Evolutionary conservation across 2,329 filamentous ascomycete genomes (phyloP).

Genomic region (Plenodomus lindquistii): DNA sequence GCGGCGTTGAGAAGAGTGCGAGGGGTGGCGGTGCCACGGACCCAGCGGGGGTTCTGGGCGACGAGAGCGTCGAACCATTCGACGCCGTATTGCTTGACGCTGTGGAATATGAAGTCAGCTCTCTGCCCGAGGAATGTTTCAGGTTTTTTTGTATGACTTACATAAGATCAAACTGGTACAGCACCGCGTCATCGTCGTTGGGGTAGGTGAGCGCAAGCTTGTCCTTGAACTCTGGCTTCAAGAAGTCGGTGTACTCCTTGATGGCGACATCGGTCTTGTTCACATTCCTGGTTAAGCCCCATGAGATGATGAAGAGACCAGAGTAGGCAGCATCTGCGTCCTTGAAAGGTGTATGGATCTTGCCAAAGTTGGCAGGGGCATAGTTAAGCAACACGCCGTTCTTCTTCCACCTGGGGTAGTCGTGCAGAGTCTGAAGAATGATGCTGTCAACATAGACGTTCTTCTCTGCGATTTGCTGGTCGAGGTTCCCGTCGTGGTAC

Average conservation of each 20-base stretch:
- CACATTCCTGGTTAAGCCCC: slow-evolving; percentile 45
- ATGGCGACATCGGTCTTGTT: slow-evolving; percentile 38
- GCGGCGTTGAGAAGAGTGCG: slow-evolving; percentile 36
- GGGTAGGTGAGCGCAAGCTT: slow-evolving; percentile 53
- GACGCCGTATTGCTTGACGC: slow-evolving; percentile 46
- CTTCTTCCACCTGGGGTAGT: slow-evolving; percentile 57
- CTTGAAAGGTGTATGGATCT: slow-evolving; percentile 49
- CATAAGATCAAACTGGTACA: slow-evolving; percentile 56
- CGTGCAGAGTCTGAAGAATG: slow-evolving; percentile 56
- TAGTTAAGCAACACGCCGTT: slow-evolving; percentile 56
- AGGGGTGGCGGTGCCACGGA: slow-evolving; percentile 56
- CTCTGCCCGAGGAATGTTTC: too few species aligned
- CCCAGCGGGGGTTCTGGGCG: slow-evolving; percentile 57
- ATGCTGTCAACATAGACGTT: slow-evolving; percentile 49
- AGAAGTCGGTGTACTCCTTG: slow-evolving; percentile 49
- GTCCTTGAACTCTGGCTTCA: slow-evolving; percentile 55
- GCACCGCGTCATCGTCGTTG: slow-evolving; percentile 61
- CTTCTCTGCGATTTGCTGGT: slow-evolving; percentile 49
- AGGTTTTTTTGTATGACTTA: slow-evolving; percentile 5
- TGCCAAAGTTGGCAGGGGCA: slow-evolving; percentile 52
- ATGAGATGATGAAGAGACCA: slow-evolving; percentile 44
- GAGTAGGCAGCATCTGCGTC: slow-evolving; percentile 51
- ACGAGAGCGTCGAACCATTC: slow-evolving; percentile 55
- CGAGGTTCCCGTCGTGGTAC: slow-evolving; percentile 56
- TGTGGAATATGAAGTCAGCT: not conserved